Conservation (phyloP, 2,329 filamentous ascomycete species). For the Metarhizium guizhouense region DNA sequence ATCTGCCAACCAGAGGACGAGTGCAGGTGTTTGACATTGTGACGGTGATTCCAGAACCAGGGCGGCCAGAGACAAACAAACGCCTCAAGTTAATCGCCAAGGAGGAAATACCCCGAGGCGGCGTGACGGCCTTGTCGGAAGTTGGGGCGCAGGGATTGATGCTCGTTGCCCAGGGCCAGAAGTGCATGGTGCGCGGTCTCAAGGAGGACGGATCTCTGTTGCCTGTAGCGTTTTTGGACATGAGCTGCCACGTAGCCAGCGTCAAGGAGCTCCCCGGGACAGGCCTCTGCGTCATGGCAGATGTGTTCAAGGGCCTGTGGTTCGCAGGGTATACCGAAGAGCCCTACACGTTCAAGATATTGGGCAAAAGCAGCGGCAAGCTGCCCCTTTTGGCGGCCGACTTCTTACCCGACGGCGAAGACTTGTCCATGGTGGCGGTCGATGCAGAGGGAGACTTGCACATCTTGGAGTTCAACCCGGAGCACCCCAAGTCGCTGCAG, state of each 20-base stretch:
- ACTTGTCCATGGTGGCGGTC: constrained; percentile 72
- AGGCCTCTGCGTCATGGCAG: constrained; percentile 78
- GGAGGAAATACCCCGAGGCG: constrained; percentile 86
- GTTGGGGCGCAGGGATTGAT: constrained; percentile 83
- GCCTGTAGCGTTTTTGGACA: constrained; percentile 94
- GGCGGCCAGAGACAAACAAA: constrained; percentile 73
- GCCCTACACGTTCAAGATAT: constrained; percentile 88
- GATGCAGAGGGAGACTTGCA: constrained; percentile 84
- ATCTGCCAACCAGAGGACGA: constrained; percentile 74
- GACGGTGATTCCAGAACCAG: constrained; percentile 82
- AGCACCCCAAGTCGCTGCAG: constrained; percentile 87
- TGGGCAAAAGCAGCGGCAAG: constrained; percentile 74
- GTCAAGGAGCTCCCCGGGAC: constrained; percentile 76
- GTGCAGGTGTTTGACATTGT: constrained; percentile 91
- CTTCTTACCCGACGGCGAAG: constrained; percentile 77
- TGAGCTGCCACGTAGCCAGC: constrained; percentile 87
- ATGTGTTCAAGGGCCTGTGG: constrained; percentile 91
- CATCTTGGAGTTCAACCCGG: constrained; percentile 87
- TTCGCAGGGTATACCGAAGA: constrained; percentile 95
- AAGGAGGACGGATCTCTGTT: constrained; percentile 91
- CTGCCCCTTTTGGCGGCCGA: constrained; percentile 76
- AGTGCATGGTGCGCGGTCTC: constrained; percentile 91
- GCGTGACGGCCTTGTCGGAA: constrained; percentile 77
- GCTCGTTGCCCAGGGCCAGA: constrained; percentile 88
- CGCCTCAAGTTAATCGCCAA: constrained; percentile 78